Percentiles rank a stretch among this genome's conserved stretches.
These are phyloP conservation scores for Fusarium marasasianum DNA, from an alignment of 2,329 filamentous ascomycete genomes.

Conservation along the genomic window DNA sequence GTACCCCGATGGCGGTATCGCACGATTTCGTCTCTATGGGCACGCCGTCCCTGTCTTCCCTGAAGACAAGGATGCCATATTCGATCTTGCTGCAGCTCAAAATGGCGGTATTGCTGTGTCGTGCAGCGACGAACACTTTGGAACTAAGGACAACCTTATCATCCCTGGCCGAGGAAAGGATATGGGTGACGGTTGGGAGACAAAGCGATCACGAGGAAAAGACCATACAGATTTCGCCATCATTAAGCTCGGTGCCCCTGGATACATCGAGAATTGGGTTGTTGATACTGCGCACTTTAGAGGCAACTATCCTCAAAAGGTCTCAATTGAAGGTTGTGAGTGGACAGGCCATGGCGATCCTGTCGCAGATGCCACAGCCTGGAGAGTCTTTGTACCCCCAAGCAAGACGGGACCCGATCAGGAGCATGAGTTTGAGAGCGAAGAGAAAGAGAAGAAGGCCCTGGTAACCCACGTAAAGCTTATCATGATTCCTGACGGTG, in stretches of 20 bases:
- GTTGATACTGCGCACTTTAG: constrained; percentile 86
- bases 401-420: constrained; percentile 77
- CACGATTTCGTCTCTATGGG: constrained; percentile 80
- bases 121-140: constrained; percentile 87
- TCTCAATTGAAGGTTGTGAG: constrained; percentile 71
- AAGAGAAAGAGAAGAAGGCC: constrained; percentile 65
- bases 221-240: constrained; percentile 85
- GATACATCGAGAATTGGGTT: constrained; percentile 71
- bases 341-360: constrained; percentile 65
- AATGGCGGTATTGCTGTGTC: constrained; percentile 80
- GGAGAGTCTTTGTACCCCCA: constrained; percentile 72
- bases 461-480: constrained; percentile 86
- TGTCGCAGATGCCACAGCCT: constrained; percentile 64
- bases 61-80: constrained; percentile 68
- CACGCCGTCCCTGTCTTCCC: constrained; percentile 81
- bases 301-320: constrained; percentile 84
- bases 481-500: constrained; percentile 92
- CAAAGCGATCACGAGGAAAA: constrained; percentile 75
- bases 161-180: constrained; percentile 81
- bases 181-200: constrained; percentile 93
- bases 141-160: constrained; percentile 82
- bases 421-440: constrained; percentile 72
- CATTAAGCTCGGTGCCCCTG: constrained; percentile 74
- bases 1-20: constrained; percentile 88
- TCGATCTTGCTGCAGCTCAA: constrained; percentile 81